These are phyloP conservation scores for Ogataea pini DNA, from an alignment of 805 yeast species.

Conservation along the genomic window DNA sequence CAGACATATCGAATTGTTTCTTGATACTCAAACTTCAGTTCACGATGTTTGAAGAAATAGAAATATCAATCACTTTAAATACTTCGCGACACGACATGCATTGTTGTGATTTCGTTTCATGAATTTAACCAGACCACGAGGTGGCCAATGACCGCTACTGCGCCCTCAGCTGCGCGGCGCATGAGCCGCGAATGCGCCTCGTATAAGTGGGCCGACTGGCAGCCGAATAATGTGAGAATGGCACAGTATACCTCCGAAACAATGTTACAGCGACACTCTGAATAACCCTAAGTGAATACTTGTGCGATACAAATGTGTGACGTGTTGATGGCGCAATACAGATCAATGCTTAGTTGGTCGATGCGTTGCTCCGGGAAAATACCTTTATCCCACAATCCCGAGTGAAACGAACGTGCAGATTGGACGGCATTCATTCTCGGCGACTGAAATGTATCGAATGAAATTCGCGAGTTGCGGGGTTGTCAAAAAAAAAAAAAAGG, in stretches of 20 bases:
- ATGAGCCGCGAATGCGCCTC: not conserved
- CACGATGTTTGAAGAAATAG: not conserved
- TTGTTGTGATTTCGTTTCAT: conserved; percentile 6
- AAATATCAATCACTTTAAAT: not conserved
- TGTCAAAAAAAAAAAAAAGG: not conserved
- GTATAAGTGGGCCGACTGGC: no score
- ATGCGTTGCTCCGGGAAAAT: no score
- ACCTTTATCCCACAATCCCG: not conserved
- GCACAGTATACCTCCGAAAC: no score
- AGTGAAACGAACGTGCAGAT: not conserved
- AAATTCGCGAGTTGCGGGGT: not conserved
- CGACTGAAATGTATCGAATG: conserved; percentile 3
- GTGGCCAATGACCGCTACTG: not conserved
- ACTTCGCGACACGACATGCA: conserved; percentile 1
- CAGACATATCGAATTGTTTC: conserved; percentile 43
- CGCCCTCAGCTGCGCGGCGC: not conserved
- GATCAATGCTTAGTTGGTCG: not conserved
- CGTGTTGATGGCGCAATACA: not conserved
- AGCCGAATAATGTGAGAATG: no score
- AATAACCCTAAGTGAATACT: no score
- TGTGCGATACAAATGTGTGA: not conserved
- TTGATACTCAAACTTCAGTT: not conserved
- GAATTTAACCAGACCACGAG: not conserved
- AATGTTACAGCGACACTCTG: no score
- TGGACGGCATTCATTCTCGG: conserved; percentile 1